A percentile compares a stretch with the other conserved stretches of the same genome.
Conservation (phyloP, 1,284 basidiomycete genomes). For the Ganoderma meredithae region DNA sequence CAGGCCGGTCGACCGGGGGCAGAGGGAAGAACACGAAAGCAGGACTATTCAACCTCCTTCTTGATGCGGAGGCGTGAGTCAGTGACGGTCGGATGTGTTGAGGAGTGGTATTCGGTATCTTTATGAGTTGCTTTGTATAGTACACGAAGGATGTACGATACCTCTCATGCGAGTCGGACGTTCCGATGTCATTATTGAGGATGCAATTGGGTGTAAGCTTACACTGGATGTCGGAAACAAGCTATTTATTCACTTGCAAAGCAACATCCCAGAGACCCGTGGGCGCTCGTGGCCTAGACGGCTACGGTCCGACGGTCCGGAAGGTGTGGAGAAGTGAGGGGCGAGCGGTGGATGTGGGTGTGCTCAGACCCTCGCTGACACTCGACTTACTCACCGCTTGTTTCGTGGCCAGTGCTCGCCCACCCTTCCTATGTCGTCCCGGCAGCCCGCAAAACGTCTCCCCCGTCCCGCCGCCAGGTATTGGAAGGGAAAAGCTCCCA, state of each 20-base stretch:
- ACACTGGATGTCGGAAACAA: too few species aligned
- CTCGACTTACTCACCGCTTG: neutral
- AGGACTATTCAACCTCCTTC: slow-evolving; percentile 24
- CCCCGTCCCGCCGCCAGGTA: slow-evolving; percentile 80
- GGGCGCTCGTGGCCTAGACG: too few species aligned
- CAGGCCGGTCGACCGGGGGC: neutral
- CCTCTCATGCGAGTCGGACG: too few species aligned
- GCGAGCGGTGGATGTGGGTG: too few species aligned
- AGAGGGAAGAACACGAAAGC: slow-evolving; percentile 2
- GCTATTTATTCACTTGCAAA: too few species aligned
- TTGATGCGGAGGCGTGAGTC: slow-evolving; percentile 21
- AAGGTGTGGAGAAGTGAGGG: too few species aligned
- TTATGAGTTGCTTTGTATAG: neutral
- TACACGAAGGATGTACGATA: neutral
- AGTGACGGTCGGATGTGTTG: neutral
- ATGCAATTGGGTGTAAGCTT: too few species aligned
- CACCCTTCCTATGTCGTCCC: slow-evolving; percentile 36
- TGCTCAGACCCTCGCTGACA: too few species aligned
- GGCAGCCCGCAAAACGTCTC: slow-evolving; percentile 75
- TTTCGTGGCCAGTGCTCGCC: neutral
- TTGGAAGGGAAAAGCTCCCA: slow-evolving; percentile 86
- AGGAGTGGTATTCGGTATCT: neutral
- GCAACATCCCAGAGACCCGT: too few species aligned
- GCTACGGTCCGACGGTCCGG: too few species aligned
- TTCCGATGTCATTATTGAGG: too few species aligned